Percentiles rank a stretch among this genome's conserved stretches.
Conservation (phyloP, 2,329 filamentous ascomycete species). For the Sarocladiaceae sp. region DNA sequence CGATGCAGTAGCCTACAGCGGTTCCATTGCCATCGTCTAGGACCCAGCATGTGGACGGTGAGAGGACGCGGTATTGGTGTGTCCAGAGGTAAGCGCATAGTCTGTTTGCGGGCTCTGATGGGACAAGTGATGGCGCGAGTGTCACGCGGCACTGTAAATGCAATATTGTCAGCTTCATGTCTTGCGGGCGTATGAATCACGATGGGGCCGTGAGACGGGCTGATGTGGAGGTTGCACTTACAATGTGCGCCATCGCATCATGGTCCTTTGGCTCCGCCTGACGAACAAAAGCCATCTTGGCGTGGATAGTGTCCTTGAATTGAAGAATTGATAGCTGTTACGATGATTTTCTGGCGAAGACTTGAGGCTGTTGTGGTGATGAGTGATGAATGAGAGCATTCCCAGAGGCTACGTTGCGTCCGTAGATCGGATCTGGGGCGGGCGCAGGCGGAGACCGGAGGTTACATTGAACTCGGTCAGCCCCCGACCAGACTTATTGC, state of each 20-base stretch:
- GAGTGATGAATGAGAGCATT: too few relatives aligned
- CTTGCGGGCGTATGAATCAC: background rate
- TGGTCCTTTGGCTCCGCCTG: constrained; percentile 5
- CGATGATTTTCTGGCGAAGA: too few relatives aligned
- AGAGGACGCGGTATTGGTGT: constrained; percentile 44
- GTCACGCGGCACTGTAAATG: constrained; percentile 41
- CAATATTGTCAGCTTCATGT: background rate
- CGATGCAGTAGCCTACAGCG: constrained; percentile 47
- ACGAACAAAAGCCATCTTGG: constrained; percentile 7
- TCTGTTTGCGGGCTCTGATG: constrained; percentile 27
- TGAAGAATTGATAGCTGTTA: too few relatives aligned
- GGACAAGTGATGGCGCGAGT: constrained; percentile 36
- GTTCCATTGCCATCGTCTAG: constrained; percentile 41
- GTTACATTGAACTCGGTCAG: background rate
- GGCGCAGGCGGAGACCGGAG: background rate
- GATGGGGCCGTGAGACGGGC: background rate
- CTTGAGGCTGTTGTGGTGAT: too few relatives aligned
- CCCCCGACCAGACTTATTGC: background rate
- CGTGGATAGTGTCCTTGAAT: too few relatives aligned
- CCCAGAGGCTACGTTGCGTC: constrained; percentile 8
- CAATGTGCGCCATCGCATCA: background rate
- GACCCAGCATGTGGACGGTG: constrained; percentile 39
- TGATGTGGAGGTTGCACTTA: background rate
- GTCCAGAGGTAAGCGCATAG: constrained; percentile 48
- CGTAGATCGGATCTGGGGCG: background rate